These are phyloP conservation scores for Lachnellula hyalina DNA, from an alignment of 2,329 filamentous ascomycete genomes.

Conservation along the genomic window DNA sequence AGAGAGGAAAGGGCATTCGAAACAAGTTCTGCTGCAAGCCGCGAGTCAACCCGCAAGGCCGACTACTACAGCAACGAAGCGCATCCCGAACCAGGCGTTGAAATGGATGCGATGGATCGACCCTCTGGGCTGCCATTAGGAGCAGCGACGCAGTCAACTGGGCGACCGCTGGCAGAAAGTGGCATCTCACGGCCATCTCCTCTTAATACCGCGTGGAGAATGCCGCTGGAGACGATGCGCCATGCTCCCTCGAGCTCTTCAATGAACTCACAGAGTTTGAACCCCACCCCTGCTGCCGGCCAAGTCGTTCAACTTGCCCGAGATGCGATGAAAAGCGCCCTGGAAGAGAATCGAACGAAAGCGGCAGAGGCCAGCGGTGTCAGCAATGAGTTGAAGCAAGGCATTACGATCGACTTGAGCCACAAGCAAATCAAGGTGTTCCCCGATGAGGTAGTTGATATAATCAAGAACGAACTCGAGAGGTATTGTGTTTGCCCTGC, in stretches of 20 bases:
- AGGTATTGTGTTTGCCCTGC: conserved; percentile 23
- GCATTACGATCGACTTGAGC: conserved; percentile 73
- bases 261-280: conserved; percentile 39
- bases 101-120: conserved; percentile 30
- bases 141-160: conserved; percentile 32
- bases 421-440: conserved; percentile 61
- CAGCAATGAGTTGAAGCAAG: conserved; percentile 55
- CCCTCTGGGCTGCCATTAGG: conserved; percentile 30
- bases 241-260: conserved; percentile 38
- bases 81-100: conserved; percentile 10
- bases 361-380: conserved; percentile 54
- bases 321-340: conserved; percentile 62
- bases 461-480: conserved; percentile 33
- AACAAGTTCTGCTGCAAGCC: conserved; percentile 19
- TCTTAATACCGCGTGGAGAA: conserved; percentile 28
- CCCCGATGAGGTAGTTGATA: conserved; percentile 34
- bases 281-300: conserved; percentile 47
- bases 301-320: conserved; percentile 62
- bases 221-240: conserved; percentile 43
- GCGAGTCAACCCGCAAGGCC: conserved; percentile 9
- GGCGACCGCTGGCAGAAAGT: conserved; percentile 38
- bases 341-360: conserved; percentile 60
- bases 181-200: conserved; percentile 32
- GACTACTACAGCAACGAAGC: conserved; percentile 12
- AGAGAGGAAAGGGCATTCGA: conserved; percentile 10